phyloP scores from a whole-genome alignment of 805 yeast genomes.

The Hanseniaspora nectarophila region DNA sequence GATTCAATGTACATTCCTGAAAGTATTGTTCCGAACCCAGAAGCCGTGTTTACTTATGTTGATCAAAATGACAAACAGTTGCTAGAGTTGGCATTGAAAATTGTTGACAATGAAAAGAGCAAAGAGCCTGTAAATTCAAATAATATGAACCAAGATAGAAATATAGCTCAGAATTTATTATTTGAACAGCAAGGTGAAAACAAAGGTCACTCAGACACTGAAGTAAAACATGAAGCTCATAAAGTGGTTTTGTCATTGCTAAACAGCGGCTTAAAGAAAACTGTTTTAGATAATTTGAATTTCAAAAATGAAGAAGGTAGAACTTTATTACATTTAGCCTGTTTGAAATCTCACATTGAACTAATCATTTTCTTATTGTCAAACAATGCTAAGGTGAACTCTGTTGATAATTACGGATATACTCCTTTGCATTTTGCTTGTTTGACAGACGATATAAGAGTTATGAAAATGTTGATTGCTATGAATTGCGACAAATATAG shows the following conservation, averaged over 20 bases:
- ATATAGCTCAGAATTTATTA: conserved; percentile 82
- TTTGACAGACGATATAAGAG: conserved; percentile 55
- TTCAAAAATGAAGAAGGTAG: conserved; percentile 76
- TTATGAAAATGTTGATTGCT: conserved; percentile 48
- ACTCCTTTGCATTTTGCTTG: conserved; percentile 86
- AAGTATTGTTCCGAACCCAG: conserved; percentile 20
- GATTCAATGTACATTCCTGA: conserved; percentile 30
- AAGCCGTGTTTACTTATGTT: conserved; percentile 65
- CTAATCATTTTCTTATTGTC: conserved; percentile 53
- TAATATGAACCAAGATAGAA: conserved; percentile 43
- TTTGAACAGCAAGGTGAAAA: conserved; percentile 35
- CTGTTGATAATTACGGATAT: conserved; percentile 65
- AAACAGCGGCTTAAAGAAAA: conserved; percentile 27
- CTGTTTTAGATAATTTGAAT: conserved; percentile 57
- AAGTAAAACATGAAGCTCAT: neutral
- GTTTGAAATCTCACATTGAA: conserved; percentile 55
- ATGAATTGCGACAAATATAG: conserved; percentile 46
- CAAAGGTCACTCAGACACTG: neutral
- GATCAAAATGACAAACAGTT: conserved; percentile 93
- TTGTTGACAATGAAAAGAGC: conserved; percentile 67
- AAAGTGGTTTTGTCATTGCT: conserved; percentile 54
- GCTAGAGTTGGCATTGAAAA: conserved; percentile 88
- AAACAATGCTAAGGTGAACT: conserved; percentile 56
- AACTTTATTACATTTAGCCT: conserved; percentile 75
- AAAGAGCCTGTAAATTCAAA: neutral